Percentiles rank a stretch among this genome's conserved stretches.
phyloP scores from a whole-genome alignment of 805 yeast genomes.

The Candida methanosorbosa region DNA sequence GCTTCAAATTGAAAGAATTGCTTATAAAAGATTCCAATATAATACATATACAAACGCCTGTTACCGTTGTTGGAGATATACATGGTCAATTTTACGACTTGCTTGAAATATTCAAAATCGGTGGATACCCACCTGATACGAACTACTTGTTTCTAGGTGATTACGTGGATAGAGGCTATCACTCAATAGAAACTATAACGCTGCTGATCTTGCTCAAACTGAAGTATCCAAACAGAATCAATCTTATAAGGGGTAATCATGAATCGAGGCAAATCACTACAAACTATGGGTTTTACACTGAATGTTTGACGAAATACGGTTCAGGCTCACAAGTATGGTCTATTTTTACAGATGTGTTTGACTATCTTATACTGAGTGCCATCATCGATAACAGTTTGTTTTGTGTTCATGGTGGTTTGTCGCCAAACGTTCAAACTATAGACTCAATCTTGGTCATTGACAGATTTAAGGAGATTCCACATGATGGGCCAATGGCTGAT shows the following conservation, averaged over 20 bases:
- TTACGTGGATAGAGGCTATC: slow-evolving; percentile 93
- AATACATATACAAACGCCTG: slow-evolving; percentile 75
- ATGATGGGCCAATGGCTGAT: slow-evolving; percentile 99
- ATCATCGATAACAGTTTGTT: slow-evolving; percentile 85
- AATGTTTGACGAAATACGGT: slow-evolving; percentile 86
- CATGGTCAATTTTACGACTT: slow-evolving; percentile 97
- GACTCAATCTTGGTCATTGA: slow-evolving; percentile 90
- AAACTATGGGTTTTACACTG: slow-evolving; percentile 94
- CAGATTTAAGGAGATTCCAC: slow-evolving; percentile 91
- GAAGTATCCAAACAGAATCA: slow-evolving; percentile 79
- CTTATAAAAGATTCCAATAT: slow-evolving; percentile 79
- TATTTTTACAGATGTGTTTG: slow-evolving; percentile 86
- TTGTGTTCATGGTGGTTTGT: slow-evolving; percentile 95
- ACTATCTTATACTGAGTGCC: slow-evolving; percentile 79
- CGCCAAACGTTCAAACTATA: slow-evolving; percentile 89
- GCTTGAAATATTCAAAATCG: slow-evolving; percentile 85
- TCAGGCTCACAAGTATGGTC: slow-evolving; percentile 69
- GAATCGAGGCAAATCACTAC: slow-evolving; percentile 96
- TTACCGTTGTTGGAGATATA: slow-evolving; percentile 94
- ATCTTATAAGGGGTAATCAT: slow-evolving; percentile 87
- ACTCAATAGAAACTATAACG: slow-evolving; percentile 87
- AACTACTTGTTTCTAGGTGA: slow-evolving; percentile 92
- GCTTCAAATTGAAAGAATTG: slow-evolving; percentile 76
- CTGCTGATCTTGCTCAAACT: slow-evolving; percentile 74
- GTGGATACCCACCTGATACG: slow-evolving; percentile 89